Percentiles rank a stretch among this genome's conserved stretches.
Conservation (phyloP, 2,329 filamentous ascomycete species). For the Colletotrichum cereale region DNA sequence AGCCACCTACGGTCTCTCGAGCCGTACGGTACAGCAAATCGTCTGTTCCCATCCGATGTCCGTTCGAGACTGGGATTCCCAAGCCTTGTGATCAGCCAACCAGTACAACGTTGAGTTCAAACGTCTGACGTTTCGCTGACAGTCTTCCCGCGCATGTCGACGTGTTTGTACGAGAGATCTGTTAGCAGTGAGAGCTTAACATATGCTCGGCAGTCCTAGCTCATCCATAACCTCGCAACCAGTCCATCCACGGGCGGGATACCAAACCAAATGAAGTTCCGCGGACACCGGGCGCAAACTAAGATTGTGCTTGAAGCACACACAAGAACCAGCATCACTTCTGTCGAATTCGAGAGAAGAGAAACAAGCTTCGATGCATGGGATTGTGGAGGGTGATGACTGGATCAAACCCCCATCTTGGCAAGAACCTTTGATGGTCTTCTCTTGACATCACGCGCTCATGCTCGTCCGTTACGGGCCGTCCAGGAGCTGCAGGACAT, state of each 20-base stretch:
- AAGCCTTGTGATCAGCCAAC: conserved; percentile 3
- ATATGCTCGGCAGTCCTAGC: conserved; percentile 12
- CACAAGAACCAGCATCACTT: not conserved
- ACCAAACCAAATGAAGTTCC: conserved; percentile 26
- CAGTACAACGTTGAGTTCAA: conserved; percentile 28
- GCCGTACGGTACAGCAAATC: not conserved
- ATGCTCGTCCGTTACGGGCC: not conserved
- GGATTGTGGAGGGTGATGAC: not conserved
- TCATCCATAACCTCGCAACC: conserved; percentile 10
- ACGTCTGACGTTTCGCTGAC: conserved; percentile 37
- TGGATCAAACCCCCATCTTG: not conserved
- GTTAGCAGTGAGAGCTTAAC: conserved; percentile 2
- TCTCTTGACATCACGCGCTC: not conserved
- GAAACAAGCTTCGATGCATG: not conserved
- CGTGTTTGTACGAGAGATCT: not conserved
- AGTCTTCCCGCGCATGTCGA: conserved; percentile 15
- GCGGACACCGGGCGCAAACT: conserved; percentile 7
- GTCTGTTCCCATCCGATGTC: not conserved
- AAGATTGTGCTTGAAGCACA: conserved; percentile 1
- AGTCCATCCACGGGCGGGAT: not conserved
- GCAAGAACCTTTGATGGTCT: too few species aligned
- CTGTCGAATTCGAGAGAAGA: not conserved
- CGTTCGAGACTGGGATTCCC: not conserved
- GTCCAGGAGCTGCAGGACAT: not conserved
- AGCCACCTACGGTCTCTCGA: not conserved